Evolutionary conservation across 371 early-diverging fungal genomes (phyloP), one percentile per base, ranked within the genome.

Genomic region (Circinella umbellata): DNA sequence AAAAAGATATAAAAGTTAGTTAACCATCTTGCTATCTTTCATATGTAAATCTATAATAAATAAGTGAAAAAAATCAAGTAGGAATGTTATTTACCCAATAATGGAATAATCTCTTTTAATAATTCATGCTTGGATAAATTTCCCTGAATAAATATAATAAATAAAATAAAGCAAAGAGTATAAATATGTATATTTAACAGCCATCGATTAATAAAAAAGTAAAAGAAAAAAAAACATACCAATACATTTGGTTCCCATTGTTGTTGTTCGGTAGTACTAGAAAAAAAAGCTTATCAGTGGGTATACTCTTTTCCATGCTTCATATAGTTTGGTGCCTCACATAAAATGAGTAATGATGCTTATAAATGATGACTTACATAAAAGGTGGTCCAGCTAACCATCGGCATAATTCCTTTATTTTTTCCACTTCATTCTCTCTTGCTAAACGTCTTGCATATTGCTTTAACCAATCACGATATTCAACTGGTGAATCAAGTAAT

Each of bases 351-450:
- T 6, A 8, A 51, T n/a, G n/a, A 8, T 51, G 15, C 0, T n/a
- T 47, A 71, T 48, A 63, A 68, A 39, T 7, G 39, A 36, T 46
- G 4, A 64, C 71, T 79, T 80, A 86, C 88, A 73, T 68, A 39
- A 80, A 86, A 17, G 85, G 79, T 35, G 91, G 91, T 1, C 91
- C 93, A 17, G 86, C 73, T 39, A 94, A 69, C 72, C 87, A 88
- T 69, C 88, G 86, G 75, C 93, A 92, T n/a, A 95, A 71, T 69
- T 93, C 94, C 63, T 86, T 81, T 11, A 85, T 85, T 51, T 90
- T 91, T 0, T 80, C 76, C 42, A 86, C 80, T 14, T 86, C 83
- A 60, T 88, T 86, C 64, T 91, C 92, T 61, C 90, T 88, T 6
- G 92, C 84, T 38, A 95, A 74, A 53, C 86, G 85, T 61, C 85